Percentiles rank a stretch among this genome's conserved stretches.
Conservation (phyloP, 257 asterid genomes). For the Fraxinus excelsior region DNA sequence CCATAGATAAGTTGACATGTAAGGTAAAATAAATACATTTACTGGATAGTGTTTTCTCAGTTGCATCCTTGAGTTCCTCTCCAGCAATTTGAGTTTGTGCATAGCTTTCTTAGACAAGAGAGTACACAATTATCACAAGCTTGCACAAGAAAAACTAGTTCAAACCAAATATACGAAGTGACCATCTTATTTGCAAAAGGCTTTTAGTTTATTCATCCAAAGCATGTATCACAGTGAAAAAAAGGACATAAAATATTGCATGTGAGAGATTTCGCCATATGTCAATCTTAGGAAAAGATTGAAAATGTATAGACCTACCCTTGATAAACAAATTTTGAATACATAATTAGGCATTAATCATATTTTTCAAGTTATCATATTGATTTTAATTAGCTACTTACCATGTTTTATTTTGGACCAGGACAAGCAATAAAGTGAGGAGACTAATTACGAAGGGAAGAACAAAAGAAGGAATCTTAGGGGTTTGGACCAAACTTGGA, state of each 20-base stretch:
- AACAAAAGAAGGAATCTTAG: background rate
- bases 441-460: background rate
- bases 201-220: background rate
- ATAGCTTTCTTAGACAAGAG: conserved; percentile 21
- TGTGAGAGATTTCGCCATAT: background rate
- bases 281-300: background rate
- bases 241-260: background rate
- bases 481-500: background rate
- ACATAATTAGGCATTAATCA: background rate
- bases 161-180: background rate
- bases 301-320: background rate
- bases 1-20: background rate
- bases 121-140: conserved; percentile 1
- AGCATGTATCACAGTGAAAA: background rate
- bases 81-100: conserved; percentile 1
- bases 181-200: background rate
- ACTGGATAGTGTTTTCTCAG: background rate
- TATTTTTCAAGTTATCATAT: background rate
- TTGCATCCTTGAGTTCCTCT: conserved; percentile 3
- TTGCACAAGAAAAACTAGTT: conserved; percentile 1
- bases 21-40: background rate
- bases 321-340: background rate
- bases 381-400: background rate
- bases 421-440: background rate
- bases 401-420: background rate